Evolutionary conservation across 306 rosid species (phyloP), one percentile per base, ranked within the genome.

Genomic region (Cicer chorassanicum): DNA sequence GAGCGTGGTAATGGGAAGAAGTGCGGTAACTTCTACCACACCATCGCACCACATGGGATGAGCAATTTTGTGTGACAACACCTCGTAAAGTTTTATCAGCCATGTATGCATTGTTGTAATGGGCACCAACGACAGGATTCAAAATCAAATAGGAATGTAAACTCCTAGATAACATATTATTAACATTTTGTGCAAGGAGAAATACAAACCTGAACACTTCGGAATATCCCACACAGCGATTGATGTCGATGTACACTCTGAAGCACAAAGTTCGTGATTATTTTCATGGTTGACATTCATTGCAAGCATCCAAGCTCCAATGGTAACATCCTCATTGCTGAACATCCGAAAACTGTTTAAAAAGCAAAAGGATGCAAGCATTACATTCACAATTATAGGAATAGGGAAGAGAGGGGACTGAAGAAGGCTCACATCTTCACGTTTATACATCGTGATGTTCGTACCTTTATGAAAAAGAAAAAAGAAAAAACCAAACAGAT

Each of bases 231-330:
- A 95, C 56, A 95, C 98, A 14, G 99, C 98, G 6, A 95, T 82
- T 42, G 97, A 95, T 73, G 93, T 75, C 11, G 92, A 50, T 2
- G 98, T 86, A 78, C 99, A 95, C 7, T 77, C 84, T 50, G 83
- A 39, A 55, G 83, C 81, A 75, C 99, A 92, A 16, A 95, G 80
- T 70, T 89, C 91, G 46, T 82, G 87, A 74, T 83, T 78, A 72
- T 92, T 89, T 85, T 95, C 99, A 70, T 95, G 93, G 44, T 90
- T 83, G 77, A 95, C 99, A 84, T 95, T 95, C 99, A 95, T 95
- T 57, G 99, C 97, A 19, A 92, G 98, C 99, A 95, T 95, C 99
- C 97, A 95, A 56, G 97, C 93, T 62, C 98, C 99, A 79, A 95
- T 89, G 19, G 99, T 95, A 48, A 95, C 99, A 83, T 95, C 99